Percentiles rank a stretch among this genome's conserved stretches.
These are phyloP conservation scores for Picea abies DNA, from an alignment of 83 land plant genomes.

Conservation along the genomic window DNA sequence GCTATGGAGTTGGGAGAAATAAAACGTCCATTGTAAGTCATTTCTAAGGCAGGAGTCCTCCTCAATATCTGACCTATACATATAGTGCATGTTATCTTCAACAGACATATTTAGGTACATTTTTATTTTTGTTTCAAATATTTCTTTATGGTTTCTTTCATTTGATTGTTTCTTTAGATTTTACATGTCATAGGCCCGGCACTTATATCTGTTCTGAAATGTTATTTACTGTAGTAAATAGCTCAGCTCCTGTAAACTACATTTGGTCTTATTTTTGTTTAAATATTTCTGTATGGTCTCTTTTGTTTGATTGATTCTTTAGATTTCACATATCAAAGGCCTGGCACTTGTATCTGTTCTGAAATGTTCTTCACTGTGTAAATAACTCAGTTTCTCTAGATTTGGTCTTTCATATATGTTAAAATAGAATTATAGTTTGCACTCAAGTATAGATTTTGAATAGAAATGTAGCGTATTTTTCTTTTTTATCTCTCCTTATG, in stretches of 20 bases:
- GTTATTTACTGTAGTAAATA: neutral
- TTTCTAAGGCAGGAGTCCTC: neutral
- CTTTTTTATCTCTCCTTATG: neutral
- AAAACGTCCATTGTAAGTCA: conserved; percentile 52
- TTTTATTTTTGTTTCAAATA: neutral
- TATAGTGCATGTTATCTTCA: neutral
- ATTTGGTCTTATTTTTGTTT: neutral
- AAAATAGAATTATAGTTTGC: neutral
- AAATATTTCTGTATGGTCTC: neutral
- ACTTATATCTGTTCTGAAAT: neutral
- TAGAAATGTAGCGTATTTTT: neutral
- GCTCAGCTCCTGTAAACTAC: too few relatives aligned
- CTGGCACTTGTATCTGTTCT: neutral
- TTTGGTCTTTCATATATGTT: neutral
- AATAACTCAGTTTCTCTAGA: neutral
- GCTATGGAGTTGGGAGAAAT: conserved; percentile 32
- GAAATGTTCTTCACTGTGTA: neutral
- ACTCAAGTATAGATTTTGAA: neutral
- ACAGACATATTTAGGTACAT: neutral
- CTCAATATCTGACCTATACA: neutral
- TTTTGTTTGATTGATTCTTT: neutral
- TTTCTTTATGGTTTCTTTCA: neutral
- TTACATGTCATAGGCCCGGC: neutral
- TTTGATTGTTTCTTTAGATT: neutral
- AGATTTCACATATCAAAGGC: neutral